Evolutionary conservation across 208 protist genomes (phyloP), one percentile per base, ranked within the genome.

Genomic region (Trypanosoma congolense): DNA sequence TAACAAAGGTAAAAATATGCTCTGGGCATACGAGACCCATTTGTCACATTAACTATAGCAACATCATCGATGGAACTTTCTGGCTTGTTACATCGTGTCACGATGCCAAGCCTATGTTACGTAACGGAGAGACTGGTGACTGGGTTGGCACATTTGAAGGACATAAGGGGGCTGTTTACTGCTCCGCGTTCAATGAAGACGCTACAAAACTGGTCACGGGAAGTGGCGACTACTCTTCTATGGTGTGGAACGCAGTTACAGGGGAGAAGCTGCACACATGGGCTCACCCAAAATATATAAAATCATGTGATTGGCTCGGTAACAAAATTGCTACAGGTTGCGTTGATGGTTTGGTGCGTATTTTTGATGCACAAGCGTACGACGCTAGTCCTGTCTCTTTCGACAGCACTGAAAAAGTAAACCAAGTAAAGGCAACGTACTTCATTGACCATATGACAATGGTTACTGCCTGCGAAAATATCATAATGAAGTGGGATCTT

Each of bases 131-230:
- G 61, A 97, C 91, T 6, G 93, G 95, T 29, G 95, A 97, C 61
- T 98, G 95, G 93, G 92, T 98, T 21, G 95, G 95, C 22, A 96
- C 92, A 6, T 97, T 97, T 55, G 88, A 96, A 53, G 95, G 92
- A 3, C 95, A 98, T 74, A 96, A 97, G 56, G 95, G 95, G 43
- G 95, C 95, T 1, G 91, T 98, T 16, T 97, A 92, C 66, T 94
- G 85, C 61, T 92, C 87, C 21, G 73, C 75, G 8, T 91, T 98
- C 53, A 94, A 97, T 68, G 18, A 56, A 42, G 73, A 61, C 22
- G 92, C 89, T 1, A 96, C 89, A 41, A 69, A 73, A 6, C 72
- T 95, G 22, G 78, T 90, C n/a, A 97, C 96, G 8, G 92, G 80
- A 29, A 95, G 88, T 44, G 96, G 88, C 26, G 93, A 97, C 75